phyloP scores from a whole-genome alignment of 2,329 filamentous ascomycete genomes.

The Hypoxylon sp. region DNA sequence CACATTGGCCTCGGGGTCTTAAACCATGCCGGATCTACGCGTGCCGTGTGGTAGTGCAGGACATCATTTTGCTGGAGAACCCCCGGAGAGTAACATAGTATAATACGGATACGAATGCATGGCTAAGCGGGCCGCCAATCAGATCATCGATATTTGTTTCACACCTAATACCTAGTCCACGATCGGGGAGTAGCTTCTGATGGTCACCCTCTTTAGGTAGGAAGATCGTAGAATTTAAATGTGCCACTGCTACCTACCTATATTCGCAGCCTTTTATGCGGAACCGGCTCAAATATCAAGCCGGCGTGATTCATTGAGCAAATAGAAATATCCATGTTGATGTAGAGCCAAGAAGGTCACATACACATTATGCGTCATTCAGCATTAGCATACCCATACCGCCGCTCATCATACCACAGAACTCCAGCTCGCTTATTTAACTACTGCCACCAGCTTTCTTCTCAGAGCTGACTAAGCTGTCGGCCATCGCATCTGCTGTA shows the following conservation, averaged over 20 bases:
- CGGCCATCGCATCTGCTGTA: constrained; percentile 71
- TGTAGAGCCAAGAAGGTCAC: constrained; percentile 7
- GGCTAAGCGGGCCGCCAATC: constrained; percentile 20
- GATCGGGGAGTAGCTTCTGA: not conserved
- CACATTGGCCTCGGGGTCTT: not conserved
- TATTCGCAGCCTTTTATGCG: not conserved
- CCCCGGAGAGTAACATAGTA: constrained; percentile 10
- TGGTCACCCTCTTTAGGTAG: constrained; percentile 17
- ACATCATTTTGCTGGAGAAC: constrained; percentile 7
- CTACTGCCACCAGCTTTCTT: constrained; percentile 52
- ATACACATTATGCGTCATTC: constrained; percentile 14
- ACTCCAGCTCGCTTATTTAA: constrained; percentile 20
- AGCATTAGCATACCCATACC: constrained; percentile 16
- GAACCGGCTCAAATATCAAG: constrained; percentile 21
- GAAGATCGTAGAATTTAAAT: not conserved
- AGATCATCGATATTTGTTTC: constrained; percentile 18
- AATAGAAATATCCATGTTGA: constrained; percentile 13
- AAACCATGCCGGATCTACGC: constrained; percentile 16
- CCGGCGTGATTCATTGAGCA: constrained; percentile 11
- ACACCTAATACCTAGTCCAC: not conserved
- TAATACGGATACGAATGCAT: constrained; percentile 33
- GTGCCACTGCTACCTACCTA: not conserved
- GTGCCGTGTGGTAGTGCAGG: constrained; percentile 15
- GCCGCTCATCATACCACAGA: constrained; percentile 7
- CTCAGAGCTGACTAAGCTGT: constrained; percentile 62